Evolutionary conservation across 2,329 filamentous ascomycete genomes (phyloP), one percentile per base, ranked within the genome.

Genomic region (Whalleya microplaca): DNA sequence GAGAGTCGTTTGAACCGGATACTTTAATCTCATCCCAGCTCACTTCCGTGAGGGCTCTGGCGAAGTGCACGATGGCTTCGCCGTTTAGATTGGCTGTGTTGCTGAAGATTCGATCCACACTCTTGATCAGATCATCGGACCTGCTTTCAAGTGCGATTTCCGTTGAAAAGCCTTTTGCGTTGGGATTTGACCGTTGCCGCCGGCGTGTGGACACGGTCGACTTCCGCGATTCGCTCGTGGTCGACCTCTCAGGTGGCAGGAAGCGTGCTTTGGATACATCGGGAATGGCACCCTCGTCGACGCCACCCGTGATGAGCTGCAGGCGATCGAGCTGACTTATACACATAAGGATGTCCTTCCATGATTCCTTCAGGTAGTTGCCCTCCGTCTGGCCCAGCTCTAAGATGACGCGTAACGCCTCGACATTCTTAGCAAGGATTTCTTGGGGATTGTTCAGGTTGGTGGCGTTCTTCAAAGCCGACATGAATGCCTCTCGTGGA

Each of bases 21-120:
- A 95, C 96, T 71, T 96, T 94, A 69, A 99, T 99, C 74, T 99
- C 95, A 69, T 98, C 94, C 95, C 95, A 98, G 74, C 94, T 98
- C 63, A 99, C 94, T 71, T 97, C 92, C 7, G 91, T 96, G 56
- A 99, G 77, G 0, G 95, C 93, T 53, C 88, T 87, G 48, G 96
- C 94, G 72, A 99, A 99, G 72, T 96, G 89, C 1, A 98, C 90
- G 68, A 99, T 99, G 2, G 94, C 93, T 64, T 97, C 92, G 56
- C 93, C 93, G 3, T 90, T 93, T 2, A 99, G 82, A 66, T 96
- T 93, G 8, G 93, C 94, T 0, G 95, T 98, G 70, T 96, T 96
- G 46, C 92, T 96, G 71, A 99, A 99, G 67, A 99, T 98, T 41
- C 92, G 85, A 73, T 99, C 96, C 3, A 99, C 93, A 21, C 90